Conservation (phyloP, 1,284 basidiomycete species). For the Ceratobasidium sp. region DNA sequence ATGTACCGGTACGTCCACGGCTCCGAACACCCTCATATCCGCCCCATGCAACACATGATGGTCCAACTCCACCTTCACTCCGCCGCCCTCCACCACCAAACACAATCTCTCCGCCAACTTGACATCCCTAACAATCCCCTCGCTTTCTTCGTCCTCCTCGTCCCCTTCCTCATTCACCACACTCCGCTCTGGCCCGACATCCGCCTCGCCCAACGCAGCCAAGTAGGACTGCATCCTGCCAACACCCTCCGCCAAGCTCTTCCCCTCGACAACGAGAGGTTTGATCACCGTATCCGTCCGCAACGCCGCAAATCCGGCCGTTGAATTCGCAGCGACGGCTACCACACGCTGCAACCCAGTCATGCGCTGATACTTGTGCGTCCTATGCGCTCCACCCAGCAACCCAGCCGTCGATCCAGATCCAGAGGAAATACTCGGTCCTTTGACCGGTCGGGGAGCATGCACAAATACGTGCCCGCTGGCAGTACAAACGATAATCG, state of each 20-base stretch:
- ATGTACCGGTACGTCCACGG: conserved; percentile 71
- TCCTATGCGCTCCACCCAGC: conserved; percentile 57
- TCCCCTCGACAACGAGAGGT: conserved; percentile 66
- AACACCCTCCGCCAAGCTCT: conserved; percentile 75
- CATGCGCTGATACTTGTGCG: conserved; percentile 85
- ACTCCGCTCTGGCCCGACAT: conserved; percentile 23
- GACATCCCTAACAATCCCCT: conserved; percentile 56
- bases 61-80: conserved; percentile 19
- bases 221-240: conserved; percentile 57
- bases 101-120: conserved; percentile 54
- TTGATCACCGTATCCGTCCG: conserved; percentile 75
- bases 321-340: conserved; percentile 86
- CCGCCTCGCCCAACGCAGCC: neutral
- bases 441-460: conserved; percentile 59
- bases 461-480: conserved; percentile 95
- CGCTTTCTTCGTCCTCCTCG: conserved; percentile 56
- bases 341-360: conserved; percentile 87
- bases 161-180: conserved; percentile 51
- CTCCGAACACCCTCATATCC: conserved; percentile 66
- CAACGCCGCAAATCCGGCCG: conserved; percentile 90
- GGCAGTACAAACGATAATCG: conserved; percentile 91
- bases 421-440: conserved; percentile 6
- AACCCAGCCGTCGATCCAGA: neutral
- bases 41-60: conserved; percentile 61
- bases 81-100: conserved; percentile 50